Percentiles rank a stretch among this genome's conserved stretches.
phyloP scores from a whole-genome alignment of 768 basidiomycete species.

The Macrolepiota albuminosa region DNA sequence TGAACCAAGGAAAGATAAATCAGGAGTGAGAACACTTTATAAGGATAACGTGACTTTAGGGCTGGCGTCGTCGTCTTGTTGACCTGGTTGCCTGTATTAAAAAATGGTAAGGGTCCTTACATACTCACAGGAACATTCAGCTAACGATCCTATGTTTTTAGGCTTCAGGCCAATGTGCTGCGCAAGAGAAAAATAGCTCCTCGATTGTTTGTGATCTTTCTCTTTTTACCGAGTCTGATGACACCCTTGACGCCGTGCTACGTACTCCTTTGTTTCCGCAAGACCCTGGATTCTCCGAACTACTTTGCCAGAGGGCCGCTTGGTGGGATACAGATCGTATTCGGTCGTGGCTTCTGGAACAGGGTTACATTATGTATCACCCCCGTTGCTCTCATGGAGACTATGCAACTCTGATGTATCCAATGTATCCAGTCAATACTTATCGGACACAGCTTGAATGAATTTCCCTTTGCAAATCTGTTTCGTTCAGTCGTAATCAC shows the following conservation, averaged over 20 bases:
- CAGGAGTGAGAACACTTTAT: neutral
- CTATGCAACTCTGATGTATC: neutral
- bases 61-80: neutral
- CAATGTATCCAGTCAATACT: neutral
- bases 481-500: neutral
- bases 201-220: neutral
- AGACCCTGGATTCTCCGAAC: too few relatives aligned
- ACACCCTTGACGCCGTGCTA: neutral
- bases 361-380: too few relatives aligned
- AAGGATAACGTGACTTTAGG: neutral
- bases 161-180: neutral
- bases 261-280: too few relatives aligned
- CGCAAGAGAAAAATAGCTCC: neutral
- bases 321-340: too few relatives aligned
- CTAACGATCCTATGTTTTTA: neutral
- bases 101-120: neutral
- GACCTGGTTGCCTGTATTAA: too few relatives aligned
- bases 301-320: too few relatives aligned
- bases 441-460: neutral
- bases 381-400: too few relatives aligned
- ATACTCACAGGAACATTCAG: neutral
- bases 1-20: neutral
- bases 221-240: neutral
- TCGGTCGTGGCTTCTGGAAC: too few relatives aligned
- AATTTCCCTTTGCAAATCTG: constrained; percentile 2